Conservation (phyloP, 176 grass and related monocot genomes). For the Aegilops longissima region DNA sequence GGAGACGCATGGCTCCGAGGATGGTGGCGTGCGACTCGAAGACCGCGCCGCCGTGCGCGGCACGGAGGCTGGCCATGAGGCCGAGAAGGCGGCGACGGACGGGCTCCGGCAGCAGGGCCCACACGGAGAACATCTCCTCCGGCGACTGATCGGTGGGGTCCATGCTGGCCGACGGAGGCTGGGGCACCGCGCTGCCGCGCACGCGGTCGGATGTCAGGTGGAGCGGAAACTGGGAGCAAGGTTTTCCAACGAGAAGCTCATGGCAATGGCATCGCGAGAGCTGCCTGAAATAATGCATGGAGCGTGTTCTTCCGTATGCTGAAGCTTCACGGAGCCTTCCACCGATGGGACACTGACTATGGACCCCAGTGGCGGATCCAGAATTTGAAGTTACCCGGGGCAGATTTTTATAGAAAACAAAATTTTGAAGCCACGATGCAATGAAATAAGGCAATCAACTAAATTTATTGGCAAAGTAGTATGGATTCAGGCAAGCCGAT, state of each 20-base stretch:
- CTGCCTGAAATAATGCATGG: neutral
- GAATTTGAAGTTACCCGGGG: too few relatives aligned
- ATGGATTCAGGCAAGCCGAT: too few relatives aligned
- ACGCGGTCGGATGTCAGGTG: neutral
- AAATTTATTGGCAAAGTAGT: too few relatives aligned
- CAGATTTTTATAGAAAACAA: too few relatives aligned
- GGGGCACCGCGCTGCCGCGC: too few relatives aligned
- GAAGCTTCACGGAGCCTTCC: neutral
- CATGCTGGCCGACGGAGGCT: neutral
- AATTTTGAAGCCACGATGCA: too few relatives aligned
- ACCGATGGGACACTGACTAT: neutral
- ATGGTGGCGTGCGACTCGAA: slow-evolving; percentile 84
- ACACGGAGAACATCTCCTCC: slow-evolving; percentile 75
- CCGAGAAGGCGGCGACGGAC: slow-evolving; percentile 51
- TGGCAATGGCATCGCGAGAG: slow-evolving; percentile 1
- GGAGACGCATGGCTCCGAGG: slow-evolving; percentile 54
- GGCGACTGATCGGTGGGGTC: slow-evolving; percentile 21
- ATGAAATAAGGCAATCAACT: too few relatives aligned
- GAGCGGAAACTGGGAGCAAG: neutral
- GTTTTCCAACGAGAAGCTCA: neutral
- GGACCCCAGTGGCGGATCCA: too few relatives aligned
- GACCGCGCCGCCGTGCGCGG: slow-evolving; percentile 56
- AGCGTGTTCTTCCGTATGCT: neutral
- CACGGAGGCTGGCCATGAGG: slow-evolving; percentile 68
- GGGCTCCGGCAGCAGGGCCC: slow-evolving; percentile 64